phyloP scores from a whole-genome alignment of 2,329 filamentous ascomycete species.

The Aspergillus sclerotialis region DNA sequence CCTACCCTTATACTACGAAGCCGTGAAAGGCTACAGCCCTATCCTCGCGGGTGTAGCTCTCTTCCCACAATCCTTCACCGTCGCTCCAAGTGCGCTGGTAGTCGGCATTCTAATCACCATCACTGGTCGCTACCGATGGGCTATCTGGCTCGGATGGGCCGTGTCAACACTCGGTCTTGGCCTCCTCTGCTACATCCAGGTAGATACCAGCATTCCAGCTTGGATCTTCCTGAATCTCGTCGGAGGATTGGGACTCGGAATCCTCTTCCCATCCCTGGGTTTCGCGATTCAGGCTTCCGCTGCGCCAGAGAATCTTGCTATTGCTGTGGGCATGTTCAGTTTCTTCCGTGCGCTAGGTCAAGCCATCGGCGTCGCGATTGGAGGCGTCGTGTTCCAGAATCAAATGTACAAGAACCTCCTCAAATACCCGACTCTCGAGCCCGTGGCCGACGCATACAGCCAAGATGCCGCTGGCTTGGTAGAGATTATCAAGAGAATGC shows the following conservation, averaged over 20 bases:
- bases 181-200: slow-evolving; percentile 22
- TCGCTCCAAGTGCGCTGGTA: slow-evolving; percentile 53
- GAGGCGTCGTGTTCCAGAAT: slow-evolving; percentile 63
- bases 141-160: slow-evolving; percentile 55
- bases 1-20: slow-evolving; percentile 37
- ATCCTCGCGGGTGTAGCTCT: slow-evolving; percentile 51
- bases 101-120: slow-evolving; percentile 42
- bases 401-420: slow-evolving; percentile 45
- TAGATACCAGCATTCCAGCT: slow-evolving; percentile 40
- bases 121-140: slow-evolving; percentile 54
- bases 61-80: slow-evolving; percentile 54
- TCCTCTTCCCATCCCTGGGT: slow-evolving; percentile 55
- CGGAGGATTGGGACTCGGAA: slow-evolving; percentile 53
- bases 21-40: slow-evolving; percentile 46
- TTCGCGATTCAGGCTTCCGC: slow-evolving; percentile 57
- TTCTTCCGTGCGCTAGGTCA: slow-evolving; percentile 60
- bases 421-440: slow-evolving; percentile 42
- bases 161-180: slow-evolving; percentile 53
- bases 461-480: slow-evolving; percentile 55
- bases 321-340: slow-evolving; percentile 55
- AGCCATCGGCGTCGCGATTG: slow-evolving; percentile 56
- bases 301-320: slow-evolving; percentile 49
- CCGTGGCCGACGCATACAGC: slow-evolving; percentile 44
- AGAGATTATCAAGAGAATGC: slow-evolving; percentile 51
- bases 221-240: slow-evolving; percentile 55